Percentiles rank a stretch among this genome's conserved stretches.
Evolutionary conservation across 139 green algal genomes (phyloP).

Genomic region (Pseudopediastrum boryanum): DNA sequence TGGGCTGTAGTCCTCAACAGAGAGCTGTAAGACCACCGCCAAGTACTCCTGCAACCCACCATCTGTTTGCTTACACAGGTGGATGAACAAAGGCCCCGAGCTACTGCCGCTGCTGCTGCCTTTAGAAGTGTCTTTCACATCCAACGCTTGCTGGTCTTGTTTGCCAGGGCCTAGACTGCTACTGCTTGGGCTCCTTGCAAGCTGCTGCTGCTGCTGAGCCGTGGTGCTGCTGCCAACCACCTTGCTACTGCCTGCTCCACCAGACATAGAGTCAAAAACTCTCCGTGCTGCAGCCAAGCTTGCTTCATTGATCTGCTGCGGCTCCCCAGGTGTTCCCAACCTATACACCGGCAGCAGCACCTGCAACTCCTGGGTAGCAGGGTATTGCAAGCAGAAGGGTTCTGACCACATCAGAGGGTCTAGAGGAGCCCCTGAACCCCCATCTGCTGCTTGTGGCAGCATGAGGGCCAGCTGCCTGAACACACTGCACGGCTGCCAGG

Average conservation of each 20-base stretch:
- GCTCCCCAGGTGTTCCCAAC: slow-evolving; percentile 8
- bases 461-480: slow-evolving; percentile 10
- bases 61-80: slow-evolving; percentile 19
- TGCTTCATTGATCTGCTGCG: background rate
- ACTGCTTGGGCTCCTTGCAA: background rate
- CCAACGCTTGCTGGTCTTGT: no score
- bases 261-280: slow-evolving; percentile 1
- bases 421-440: background rate
- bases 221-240: background rate
- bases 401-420: slow-evolving; percentile 33
- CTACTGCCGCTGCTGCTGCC: slow-evolving; percentile 3
- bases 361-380: slow-evolving; percentile 28
- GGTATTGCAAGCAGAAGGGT: slow-evolving; percentile 25
- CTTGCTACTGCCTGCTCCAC: background rate
- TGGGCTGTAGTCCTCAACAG: slow-evolving; percentile 39
- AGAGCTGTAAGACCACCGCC: slow-evolving; percentile 48
- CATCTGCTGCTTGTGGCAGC: background rate
- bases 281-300: slow-evolving; percentile 11
- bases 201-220: background rate
- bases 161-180: no score
- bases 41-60: slow-evolving; percentile 47
- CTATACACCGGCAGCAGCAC: slow-evolving; percentile 31
- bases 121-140: no score
- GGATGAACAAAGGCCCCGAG: slow-evolving; percentile 34
- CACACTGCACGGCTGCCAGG: slow-evolving; percentile 10